Percentiles rank a stretch among this genome's conserved stretches.
Evolutionary conservation across 1,139 yeast species (phyloP).

Genomic region (Lipomyces yarrowii): DNA sequence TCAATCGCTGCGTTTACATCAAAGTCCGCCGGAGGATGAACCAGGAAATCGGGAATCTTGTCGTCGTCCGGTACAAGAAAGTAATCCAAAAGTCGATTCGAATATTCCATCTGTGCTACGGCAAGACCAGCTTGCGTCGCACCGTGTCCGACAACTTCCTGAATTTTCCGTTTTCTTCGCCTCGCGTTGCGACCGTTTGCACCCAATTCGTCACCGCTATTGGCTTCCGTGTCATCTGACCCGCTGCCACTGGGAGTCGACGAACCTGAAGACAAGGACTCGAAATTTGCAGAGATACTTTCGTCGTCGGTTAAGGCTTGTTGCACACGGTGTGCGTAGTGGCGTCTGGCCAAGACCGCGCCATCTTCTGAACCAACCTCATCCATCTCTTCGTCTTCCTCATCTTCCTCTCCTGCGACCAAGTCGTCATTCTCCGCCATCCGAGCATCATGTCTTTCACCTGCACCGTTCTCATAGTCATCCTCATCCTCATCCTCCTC

Average conservation of each 20-base stretch:
- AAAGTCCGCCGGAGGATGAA: constrained; percentile 76
- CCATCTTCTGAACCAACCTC: constrained; percentile 14
- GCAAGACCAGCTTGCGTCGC: constrained; percentile 31
- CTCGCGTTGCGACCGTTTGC: constrained; percentile 34
- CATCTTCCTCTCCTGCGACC: constrained; percentile 16
- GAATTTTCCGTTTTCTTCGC: constrained; percentile 32
- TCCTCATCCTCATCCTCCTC: constrained; percentile 13
- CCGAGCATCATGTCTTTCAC: background rate
- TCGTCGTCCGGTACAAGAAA: constrained; percentile 74
- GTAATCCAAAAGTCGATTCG: constrained; percentile 51
- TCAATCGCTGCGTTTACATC: constrained; percentile 87
- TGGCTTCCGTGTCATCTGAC: constrained; percentile 37
- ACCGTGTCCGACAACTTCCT: constrained; percentile 28
- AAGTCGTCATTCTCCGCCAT: constrained; percentile 10
- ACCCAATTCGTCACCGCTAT: constrained; percentile 27
- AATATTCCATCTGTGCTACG: constrained; percentile 45
- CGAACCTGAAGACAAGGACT: constrained; percentile 40
- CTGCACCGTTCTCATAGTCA: background rate
- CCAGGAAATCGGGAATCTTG: constrained; percentile 71
- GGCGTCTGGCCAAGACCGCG: constrained; percentile 1
- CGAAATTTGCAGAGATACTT: constrained; percentile 37
- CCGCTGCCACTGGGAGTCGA: constrained; percentile 43
- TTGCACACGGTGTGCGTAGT: constrained; percentile 4
- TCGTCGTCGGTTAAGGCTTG: constrained; percentile 27
- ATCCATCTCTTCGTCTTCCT: constrained; percentile 14